Conservation (phyloP, 1,139 yeast species). For the Torulaspora globosa region DNA sequence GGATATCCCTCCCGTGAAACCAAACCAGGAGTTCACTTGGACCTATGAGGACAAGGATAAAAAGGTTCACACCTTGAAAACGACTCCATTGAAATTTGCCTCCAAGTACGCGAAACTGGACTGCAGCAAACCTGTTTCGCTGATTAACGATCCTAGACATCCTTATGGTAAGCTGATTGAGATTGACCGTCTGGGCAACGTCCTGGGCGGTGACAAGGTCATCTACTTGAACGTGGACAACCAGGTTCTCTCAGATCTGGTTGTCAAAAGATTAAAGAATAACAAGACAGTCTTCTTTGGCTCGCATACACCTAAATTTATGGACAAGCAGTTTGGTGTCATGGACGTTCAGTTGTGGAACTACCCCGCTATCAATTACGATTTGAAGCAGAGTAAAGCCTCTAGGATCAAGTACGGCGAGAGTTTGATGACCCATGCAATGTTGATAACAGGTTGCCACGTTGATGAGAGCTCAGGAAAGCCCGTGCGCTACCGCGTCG, state of each 20-base stretch:
- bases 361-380: constrained; percentile 59
- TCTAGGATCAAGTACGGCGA: constrained; percentile 54
- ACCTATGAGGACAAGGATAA: constrained; percentile 72
- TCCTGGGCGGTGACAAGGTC: constrained; percentile 62
- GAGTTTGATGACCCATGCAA: constrained; percentile 80
- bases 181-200: constrained; percentile 70
- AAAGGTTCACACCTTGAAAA: constrained; percentile 47
- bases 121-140: constrained; percentile 53
- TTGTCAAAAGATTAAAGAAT: constrained; percentile 61
- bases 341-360: constrained; percentile 70
- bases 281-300: constrained; percentile 83
- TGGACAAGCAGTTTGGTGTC: constrained; percentile 57
- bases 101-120: constrained; percentile 49
- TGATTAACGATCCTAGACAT: constrained; percentile 79
- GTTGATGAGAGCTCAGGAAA: constrained; percentile 46
- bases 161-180: constrained; percentile 56
- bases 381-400: constrained; percentile 53
- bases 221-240: constrained; percentile 65
- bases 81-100: constrained; percentile 65
- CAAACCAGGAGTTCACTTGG: constrained; percentile 64
- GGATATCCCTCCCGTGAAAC: constrained; percentile 70
- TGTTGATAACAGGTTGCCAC: constrained; percentile 79
- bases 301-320: constrained; percentile 72
- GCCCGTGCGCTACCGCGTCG: constrained; percentile 77
- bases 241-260: constrained; percentile 53